These are phyloP conservation scores for Acorus gramineus DNA, from an alignment of 106 monocot genomes.

Conservation along the genomic window DNA sequence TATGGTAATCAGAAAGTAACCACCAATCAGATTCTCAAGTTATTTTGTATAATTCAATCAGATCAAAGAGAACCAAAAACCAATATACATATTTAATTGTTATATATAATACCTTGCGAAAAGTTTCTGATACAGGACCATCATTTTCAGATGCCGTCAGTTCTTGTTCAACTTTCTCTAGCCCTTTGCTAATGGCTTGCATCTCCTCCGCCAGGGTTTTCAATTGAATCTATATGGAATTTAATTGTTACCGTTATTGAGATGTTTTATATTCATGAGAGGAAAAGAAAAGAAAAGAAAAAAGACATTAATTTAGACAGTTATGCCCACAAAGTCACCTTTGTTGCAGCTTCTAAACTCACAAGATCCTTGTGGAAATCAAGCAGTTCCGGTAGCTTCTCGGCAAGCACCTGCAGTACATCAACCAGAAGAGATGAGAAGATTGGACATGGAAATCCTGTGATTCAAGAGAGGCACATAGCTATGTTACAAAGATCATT, in stretches of 20 bases:
- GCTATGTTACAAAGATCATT: too few species aligned
- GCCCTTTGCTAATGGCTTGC: slow-evolving; percentile 81
- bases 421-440: not conserved
- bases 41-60: too few species aligned
- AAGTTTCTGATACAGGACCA: slow-evolving; percentile 55
- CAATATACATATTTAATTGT: too few species aligned
- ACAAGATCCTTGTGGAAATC: slow-evolving; percentile 69
- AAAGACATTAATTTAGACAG: not conserved
- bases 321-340: slow-evolving; percentile 24
- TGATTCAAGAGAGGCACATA: too few species aligned
- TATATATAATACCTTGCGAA: slow-evolving; percentile 41
- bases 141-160: slow-evolving; percentile 71
- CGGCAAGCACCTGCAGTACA: slow-evolving; percentile 56
- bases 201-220: slow-evolving; percentile 84
- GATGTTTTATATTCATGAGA: too few species aligned
- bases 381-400: slow-evolving; percentile 87
- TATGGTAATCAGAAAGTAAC: too few species aligned
- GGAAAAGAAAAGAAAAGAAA: not conserved
- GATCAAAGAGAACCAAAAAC: too few species aligned
- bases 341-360: slow-evolving; percentile 67
- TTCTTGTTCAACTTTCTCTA: slow-evolving; percentile 85
- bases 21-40: too few species aligned
- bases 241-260: not conserved
- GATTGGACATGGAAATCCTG: too few species aligned
- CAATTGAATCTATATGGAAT: slow-evolving; percentile 53